Evolutionary conservation across 306 rosid species (phyloP).

Genomic region (Cercis canadensis): DNA sequence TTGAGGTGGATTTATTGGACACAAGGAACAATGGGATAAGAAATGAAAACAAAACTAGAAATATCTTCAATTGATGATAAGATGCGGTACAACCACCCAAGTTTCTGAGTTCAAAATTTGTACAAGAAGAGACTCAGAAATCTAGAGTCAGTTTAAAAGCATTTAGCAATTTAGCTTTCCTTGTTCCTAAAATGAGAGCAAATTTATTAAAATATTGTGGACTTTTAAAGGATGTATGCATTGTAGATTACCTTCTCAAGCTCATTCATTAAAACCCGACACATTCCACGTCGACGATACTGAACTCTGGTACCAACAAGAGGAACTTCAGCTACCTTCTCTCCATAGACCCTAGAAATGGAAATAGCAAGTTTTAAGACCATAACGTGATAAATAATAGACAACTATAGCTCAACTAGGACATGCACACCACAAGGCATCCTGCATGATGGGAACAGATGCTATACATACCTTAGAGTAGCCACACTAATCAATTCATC

Average conservation of each 20-base stretch:
- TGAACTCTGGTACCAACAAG: slow-evolving; percentile 80
- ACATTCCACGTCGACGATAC: slow-evolving; percentile 89
- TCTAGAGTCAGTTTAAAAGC: neutral
- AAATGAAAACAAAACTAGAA: neutral
- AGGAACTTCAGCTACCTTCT: slow-evolving; percentile 85
- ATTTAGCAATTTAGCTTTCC: too few species aligned
- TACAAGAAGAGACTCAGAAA: neutral
- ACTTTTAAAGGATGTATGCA: neutral
- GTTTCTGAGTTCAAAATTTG: too few species aligned
- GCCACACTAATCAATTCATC: slow-evolving; percentile 86
- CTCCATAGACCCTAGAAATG: slow-evolving; percentile 70
- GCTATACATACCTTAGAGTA: slow-evolving; percentile 66
- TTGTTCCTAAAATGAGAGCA: neutral
- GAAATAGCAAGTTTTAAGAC: slow-evolving; percentile 20
- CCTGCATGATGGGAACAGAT: slow-evolving; percentile 21
- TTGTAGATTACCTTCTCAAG: slow-evolving; percentile 72
- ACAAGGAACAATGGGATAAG: neutral
- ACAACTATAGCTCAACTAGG: slow-evolving; percentile 25
- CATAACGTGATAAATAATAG: slow-evolving; percentile 6
- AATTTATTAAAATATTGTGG: neutral
- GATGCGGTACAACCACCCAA: too few species aligned
- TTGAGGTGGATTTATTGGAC: neutral
- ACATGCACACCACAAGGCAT: slow-evolving; percentile 15
- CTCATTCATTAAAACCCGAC: slow-evolving; percentile 75
- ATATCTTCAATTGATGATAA: neutral